phyloP scores from a whole-genome alignment of 192 early-diverging fungal species.

The Funneliformis mosseae region DNA sequence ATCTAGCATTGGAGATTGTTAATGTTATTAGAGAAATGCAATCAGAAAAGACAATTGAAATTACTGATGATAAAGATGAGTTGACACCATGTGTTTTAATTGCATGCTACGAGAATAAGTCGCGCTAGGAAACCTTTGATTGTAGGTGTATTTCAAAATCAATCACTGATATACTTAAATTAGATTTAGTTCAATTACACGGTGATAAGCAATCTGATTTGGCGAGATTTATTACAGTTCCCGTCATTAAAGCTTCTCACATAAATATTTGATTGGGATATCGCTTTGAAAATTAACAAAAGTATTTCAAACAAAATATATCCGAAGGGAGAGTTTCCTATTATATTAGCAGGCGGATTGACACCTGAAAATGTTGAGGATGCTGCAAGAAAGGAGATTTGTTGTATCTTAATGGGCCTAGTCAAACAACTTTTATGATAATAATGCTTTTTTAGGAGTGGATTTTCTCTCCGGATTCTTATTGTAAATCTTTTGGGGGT shows the following conservation, averaged over 20 bases:
- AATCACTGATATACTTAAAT: conserved; percentile 63
- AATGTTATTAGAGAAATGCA: conserved; percentile 58
- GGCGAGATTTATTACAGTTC: conserved; percentile 73
- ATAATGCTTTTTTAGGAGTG: too few relatives aligned
- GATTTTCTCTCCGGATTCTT: too few relatives aligned
- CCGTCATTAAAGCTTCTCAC: conserved; percentile 90
- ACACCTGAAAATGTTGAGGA: conserved; percentile 77
- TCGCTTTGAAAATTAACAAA: conserved; percentile 57
- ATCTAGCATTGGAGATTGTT: conserved; percentile 72
- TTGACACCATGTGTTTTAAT: conserved; percentile 42
- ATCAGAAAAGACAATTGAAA: conserved; percentile 24
- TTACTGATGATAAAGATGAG: conserved; percentile 38
- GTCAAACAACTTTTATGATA: too few relatives aligned
- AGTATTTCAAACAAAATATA: conserved; percentile 19
- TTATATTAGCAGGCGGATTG: conserved; percentile 91
- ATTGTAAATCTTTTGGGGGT: too few relatives aligned
- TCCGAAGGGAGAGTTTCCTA: conserved; percentile 58
- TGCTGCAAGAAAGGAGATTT: conserved; percentile 72
- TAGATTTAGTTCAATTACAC: conserved; percentile 96
- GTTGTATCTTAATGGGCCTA: too few relatives aligned
- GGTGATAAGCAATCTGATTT: conserved; percentile 70
- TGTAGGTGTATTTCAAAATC: conserved; percentile 94
- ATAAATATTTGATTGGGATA: conserved; percentile 87
- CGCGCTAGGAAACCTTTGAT: conserved; percentile 69
- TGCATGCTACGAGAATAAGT: conserved; percentile 49